Percentiles rank a stretch among this genome's conserved stretches.
These are phyloP conservation scores for Lentinula sp. DNA, from an alignment of 768 basidiomycete species.

Conservation along the genomic window DNA sequence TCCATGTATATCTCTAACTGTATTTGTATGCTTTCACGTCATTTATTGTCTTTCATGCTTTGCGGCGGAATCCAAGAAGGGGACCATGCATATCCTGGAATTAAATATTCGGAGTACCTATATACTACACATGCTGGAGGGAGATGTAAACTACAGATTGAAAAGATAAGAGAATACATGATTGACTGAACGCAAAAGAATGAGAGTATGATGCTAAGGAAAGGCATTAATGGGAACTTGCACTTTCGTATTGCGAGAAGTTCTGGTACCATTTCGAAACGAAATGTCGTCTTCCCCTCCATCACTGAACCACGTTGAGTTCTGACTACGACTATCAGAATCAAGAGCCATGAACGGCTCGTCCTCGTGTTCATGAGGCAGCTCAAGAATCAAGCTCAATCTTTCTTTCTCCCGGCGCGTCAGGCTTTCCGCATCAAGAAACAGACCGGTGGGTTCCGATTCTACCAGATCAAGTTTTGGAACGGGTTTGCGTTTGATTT, in stretches of 20 bases:
- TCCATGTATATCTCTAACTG: neutral
- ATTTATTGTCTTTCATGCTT: neutral
- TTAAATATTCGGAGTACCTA: neutral
- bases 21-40: neutral
- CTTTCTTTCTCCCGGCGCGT: neutral
- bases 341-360: neutral
- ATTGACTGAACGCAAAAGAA: too few species aligned
- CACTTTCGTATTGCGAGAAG: neutral
- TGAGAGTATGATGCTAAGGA: too few species aligned
- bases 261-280: neutral
- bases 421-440: neutral
- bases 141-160: neutral
- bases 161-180: too few species aligned
- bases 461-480: neutral
- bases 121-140: neutral
- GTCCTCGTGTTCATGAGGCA: neutral
- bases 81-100: too few species aligned
- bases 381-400: slow-evolving; percentile 6
- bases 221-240: neutral
- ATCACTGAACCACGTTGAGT: neutral
- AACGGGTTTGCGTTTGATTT: slow-evolving; percentile 5
- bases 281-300: neutral
- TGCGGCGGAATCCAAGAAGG: too few species aligned
- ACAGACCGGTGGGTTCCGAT: neutral
- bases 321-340: neutral